Evolutionary conservation across 441 rosid species (phyloP), one percentile per base, ranked within the genome.

Genomic region (Pelargonium myrrhifolium): DNA sequence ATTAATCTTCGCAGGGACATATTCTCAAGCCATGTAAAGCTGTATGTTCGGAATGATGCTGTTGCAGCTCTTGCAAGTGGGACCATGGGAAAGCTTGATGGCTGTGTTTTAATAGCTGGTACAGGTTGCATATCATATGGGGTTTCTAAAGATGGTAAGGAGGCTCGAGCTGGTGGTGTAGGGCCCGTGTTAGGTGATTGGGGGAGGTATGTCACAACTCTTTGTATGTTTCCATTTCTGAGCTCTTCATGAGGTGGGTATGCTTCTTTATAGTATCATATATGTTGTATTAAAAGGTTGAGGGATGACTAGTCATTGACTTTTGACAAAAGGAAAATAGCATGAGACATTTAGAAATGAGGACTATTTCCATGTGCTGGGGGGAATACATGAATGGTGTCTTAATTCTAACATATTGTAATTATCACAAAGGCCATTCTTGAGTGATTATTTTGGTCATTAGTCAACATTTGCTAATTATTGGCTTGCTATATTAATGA

Each of bases 61-160:
- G 83, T 92, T 42, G 99, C 96, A 74, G 98, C 97, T 69, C 69
- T 95, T 80, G 96, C 99, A 0, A 85, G 98, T 78, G 98, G 99
- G 66, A 90, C 99, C 22, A 72, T 90, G 92, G 97, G 99, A 76
- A 90, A 89, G 81, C 96, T 92, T 73, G 92, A 94, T 80, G 99
- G 98, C 17, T 94, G 99, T 83, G 99, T 94, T 76, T 72, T 94
- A 28, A 94, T 94, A 67, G 97, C 99, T 43, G 99, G 99, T 77
- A 94, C 96, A 3, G 99, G 98, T 64, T 86, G 92, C 58, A 92
- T 94, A 74, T 90, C 98, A 39, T 94, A 88, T 83, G 99, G 98
- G 60, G 87, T 92, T 70, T 86, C 88, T 20, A 90, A 85, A 81
- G 96, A 84, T 77, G 97, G 99, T 47, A 83, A 84, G 78, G 88